Conservation (phyloP, 2,329 filamentous ascomycete genomes). For the Fusarium tricinctum region DNA sequence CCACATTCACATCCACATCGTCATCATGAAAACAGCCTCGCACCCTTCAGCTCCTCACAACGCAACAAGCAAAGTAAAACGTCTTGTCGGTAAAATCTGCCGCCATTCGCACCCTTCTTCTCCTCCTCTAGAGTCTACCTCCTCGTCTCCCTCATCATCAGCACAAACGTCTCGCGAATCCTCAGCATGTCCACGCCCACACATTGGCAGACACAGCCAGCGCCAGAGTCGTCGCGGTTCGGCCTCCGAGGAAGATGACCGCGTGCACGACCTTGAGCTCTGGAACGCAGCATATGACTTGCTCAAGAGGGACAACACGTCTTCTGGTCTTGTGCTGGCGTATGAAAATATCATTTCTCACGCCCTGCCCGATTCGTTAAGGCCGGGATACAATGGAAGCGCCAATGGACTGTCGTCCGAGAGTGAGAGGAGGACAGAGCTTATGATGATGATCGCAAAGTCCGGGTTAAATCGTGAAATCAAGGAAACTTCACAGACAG, state of each 20-base stretch:
- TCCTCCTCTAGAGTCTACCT: conserved; percentile 18
- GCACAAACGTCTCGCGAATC: conserved; percentile 30
- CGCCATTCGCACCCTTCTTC: conserved; percentile 36
- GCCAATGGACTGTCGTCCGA: conserved; percentile 42
- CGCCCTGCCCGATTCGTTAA: conserved; percentile 53
- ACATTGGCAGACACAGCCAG: conserved; percentile 32
- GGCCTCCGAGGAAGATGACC: conserved; percentile 32
- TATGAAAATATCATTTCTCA: conserved; percentile 57
- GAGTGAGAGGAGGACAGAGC: conserved; percentile 48
- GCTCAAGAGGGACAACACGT: conserved; percentile 50
- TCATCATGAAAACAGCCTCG: conserved; percentile 37
- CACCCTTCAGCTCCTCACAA: conserved; percentile 28
- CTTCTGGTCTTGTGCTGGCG: conserved; percentile 52
- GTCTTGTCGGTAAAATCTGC: conserved; percentile 44
- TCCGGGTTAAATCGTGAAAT: conserved; percentile 51
- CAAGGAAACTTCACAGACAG: conserved; percentile 43
- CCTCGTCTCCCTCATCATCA: conserved; percentile 32
- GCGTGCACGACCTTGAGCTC: conserved; percentile 48
- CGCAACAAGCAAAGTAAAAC: conserved; percentile 39
- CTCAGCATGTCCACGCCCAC: conserved; percentile 29
- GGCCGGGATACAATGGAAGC: conserved; percentile 49
- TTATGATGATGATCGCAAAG: conserved; percentile 51
- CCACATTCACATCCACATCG: neutral
- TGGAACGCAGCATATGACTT: conserved; percentile 56
- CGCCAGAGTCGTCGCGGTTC: conserved; percentile 29